These are phyloP conservation scores for Geoglossum glabrum DNA, from an alignment of 495 filamentous ascomycete genomes.

Conservation along the genomic window DNA sequence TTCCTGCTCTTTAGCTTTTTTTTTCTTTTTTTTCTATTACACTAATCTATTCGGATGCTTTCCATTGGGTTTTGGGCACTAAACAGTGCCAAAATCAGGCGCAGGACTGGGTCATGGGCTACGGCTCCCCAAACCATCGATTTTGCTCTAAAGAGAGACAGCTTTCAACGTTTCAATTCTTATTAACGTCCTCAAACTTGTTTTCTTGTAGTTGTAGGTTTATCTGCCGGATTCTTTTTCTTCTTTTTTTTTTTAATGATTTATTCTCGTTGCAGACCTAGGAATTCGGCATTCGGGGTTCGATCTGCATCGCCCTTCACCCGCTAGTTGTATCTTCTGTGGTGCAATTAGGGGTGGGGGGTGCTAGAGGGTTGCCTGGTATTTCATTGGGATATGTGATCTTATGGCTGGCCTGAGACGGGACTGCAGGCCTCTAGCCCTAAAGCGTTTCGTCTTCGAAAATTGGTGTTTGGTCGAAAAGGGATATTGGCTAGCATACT, in stretches of 20 bases:
- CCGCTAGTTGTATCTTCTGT: not conserved
- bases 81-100: not conserved
- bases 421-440: not conserved
- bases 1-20: slow-evolving; percentile 11
- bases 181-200: not conserved
- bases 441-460: not conserved
- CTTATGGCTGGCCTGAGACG: not conserved
- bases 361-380: not conserved
- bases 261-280: not conserved
- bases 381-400: not conserved
- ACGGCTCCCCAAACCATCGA: not conserved
- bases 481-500: not conserved
- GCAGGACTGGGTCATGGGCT: not conserved
- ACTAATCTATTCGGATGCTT: not conserved
- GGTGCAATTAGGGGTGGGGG: not conserved
- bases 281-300: not conserved
- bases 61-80: not conserved
- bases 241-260: not conserved
- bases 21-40: not conserved
- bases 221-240: too few species aligned
- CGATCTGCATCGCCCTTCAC: not conserved
- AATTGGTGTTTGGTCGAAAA: not conserved
- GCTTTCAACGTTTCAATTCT: not conserved
- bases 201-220: not conserved
- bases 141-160: not conserved